Base-by-base conservation (phyloP, 2,329 filamentous ascomycete genomes). In the Knufia fluminis region DNA sequence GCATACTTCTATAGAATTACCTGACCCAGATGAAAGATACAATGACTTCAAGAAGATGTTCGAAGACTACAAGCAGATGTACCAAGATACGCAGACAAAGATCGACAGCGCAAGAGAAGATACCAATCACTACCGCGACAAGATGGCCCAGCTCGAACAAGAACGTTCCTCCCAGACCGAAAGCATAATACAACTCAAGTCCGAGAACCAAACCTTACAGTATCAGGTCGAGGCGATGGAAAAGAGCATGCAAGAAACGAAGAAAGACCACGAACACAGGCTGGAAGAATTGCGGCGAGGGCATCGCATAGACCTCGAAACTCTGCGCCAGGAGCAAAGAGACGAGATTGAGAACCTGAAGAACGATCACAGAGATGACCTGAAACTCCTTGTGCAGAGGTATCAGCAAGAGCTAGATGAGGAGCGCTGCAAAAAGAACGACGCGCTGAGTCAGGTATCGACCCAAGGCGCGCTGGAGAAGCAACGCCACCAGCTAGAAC, bases 11-110 rank as follows among this genome's bases (percentile, higher is more conserved):
- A 69, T 67, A 68, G 71, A 77, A 86, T 85, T 78, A 61, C 91
- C 84, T 77, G 88, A 96, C 64, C 80, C 89, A 57, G 83, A 89
- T 59, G 79, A 79, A 53, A 80, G 83, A 56, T 77, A 96, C 57
- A 81, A 82, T 54, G 77, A 81, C 52, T 83, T 96, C 68, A 86
- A 94, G 60, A 72, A 74, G 16, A 76, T 91, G 60, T 88, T 88
- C 62, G 75, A 77, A 42, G 73, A 77, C 52, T 73, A 97, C 54
- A 83, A 84, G 61, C 76, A 83, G 51, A 82, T 85, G 55, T 80
- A 96, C 62, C 80, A 80, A 51, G 76, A 76, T 26, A 82, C 85
- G 19, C 75, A 83, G 9, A 77, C 76, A 35, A 82, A 87, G 48
- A 82, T 79, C 58, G 82, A 78, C 50, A 77, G 74, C 3, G 72